Base-by-base conservation (phyloP, 2,329 filamentous ascomycete species). In the Gnomoniopsis smithogilvyi region DNA sequence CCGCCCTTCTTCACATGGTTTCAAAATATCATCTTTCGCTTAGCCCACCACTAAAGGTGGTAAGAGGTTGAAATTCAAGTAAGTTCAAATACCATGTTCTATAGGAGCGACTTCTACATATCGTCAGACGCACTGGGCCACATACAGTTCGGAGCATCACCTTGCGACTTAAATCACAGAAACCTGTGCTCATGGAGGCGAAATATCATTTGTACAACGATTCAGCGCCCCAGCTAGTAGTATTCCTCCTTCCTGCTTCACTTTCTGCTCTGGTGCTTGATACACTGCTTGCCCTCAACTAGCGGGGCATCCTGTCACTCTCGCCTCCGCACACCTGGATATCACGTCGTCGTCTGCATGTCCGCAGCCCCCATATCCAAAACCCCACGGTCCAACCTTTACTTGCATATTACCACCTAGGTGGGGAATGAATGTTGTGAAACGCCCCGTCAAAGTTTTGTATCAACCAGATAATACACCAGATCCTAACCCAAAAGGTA, bases 381-480 rank as follows among this genome's bases (percentile, higher is more conserved):
- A 30, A 30, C 43, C 17, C 33, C 19, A 34, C 26, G 8, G 45
- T 36, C 26, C 30, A 19, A 48, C 36, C 45, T 30, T 55, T 45
- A n/a, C 19, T 45, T 45, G 43, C 12, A 3, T 54, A 59, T 62
- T 54, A 56, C 54, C 53, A 48, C 60, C 49, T 59, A 54, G 49
- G 43, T 19, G 19, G 51, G 51, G 36, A 51, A 58, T n/a, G 21
- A 50, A 43, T 58, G 50, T 48, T 45, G 19, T 45, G n/a, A 24
- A 54, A 58, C 45, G 51, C 56, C 50, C 49, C 21, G 51, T 54
- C 50, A 21, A 43, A 52, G 36, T 59, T 59, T 62, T 62, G 48
- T 62, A 51, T 56, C 59, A 43, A 58, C 49, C 56, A 53, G 52
- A 47, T 33, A 24, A 49, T 53, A 51, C n/a, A 41, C 52, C 24